phyloP scores from a whole-genome alignment of 805 yeast species.

The Zygoascus biomembranicola region DNA sequence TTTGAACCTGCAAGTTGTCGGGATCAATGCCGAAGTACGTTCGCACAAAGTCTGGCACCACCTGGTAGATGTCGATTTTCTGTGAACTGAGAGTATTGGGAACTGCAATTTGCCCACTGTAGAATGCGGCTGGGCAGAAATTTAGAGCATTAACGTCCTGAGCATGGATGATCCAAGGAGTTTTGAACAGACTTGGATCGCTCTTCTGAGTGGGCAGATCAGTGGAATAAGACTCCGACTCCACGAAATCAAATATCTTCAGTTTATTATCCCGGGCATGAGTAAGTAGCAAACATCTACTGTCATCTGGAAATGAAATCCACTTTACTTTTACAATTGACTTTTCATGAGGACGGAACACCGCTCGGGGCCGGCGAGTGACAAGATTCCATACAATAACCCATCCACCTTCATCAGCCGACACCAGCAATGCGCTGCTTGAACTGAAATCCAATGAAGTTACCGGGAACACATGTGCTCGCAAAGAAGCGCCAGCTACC shows the following conservation, averaged over 20 bases:
- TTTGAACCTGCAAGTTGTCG: slow-evolving; percentile 22
- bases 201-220: slow-evolving; percentile 18
- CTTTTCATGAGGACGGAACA: slow-evolving; percentile 54
- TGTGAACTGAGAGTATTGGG: slow-evolving; percentile 62
- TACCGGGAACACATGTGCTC: slow-evolving; percentile 30
- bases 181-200: slow-evolving; percentile 18
- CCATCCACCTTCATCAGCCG: slow-evolving; percentile 59
- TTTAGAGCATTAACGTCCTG: slow-evolving; percentile 69
- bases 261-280: slow-evolving; percentile 60
- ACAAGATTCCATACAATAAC: slow-evolving; percentile 56
- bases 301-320: slow-evolving; percentile 10
- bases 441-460: slow-evolving; percentile 25
- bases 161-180: slow-evolving; percentile 33
- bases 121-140: slow-evolving; percentile 54
- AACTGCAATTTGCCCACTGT: slow-evolving; percentile 36
- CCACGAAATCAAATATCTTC: slow-evolving; percentile 23
- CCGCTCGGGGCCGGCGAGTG: slow-evolving; percentile 45
- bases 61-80: slow-evolving; percentile 44
- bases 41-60: slow-evolving; percentile 6
- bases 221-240: neutral
- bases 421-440: slow-evolving; percentile 33
- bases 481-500: slow-evolving; percentile 23
- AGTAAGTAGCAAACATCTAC: slow-evolving; percentile 34
- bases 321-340: slow-evolving; percentile 44
- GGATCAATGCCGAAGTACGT: slow-evolving; percentile 7